These are phyloP conservation scores for Puya raimondii DNA, from an alignment of 176 grass and related monocot genomes.

Conservation along the genomic window DNA sequence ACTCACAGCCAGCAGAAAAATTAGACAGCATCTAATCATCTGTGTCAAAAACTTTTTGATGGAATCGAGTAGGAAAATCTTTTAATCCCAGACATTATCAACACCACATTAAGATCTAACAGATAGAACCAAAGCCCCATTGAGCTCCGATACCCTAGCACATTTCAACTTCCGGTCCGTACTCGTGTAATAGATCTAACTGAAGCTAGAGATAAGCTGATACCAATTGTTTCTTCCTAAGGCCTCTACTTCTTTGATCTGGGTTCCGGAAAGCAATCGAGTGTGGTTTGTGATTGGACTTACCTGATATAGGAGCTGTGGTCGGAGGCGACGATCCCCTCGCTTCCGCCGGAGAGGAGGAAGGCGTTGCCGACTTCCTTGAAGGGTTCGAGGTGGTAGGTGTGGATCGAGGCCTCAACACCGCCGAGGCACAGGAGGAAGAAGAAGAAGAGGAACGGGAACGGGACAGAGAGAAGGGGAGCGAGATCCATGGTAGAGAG, in stretches of 20 bases:
- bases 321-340: constrained; percentile 64
- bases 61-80: no score
- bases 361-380: constrained; percentile 95
- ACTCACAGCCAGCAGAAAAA: no score
- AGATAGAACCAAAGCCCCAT: no score
- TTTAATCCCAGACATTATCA: no score
- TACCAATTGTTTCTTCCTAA: no score
- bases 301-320: constrained; percentile 38
- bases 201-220: no score
- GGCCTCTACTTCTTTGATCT: not conserved
- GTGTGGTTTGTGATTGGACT: not conserved
- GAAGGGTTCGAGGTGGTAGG: constrained; percentile 78
- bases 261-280: not conserved
- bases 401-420: constrained; percentile 80
- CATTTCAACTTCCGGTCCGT: no score
- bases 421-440: constrained; percentile 15
- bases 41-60: no score
- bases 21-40: no score
- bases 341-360: constrained; percentile 96
- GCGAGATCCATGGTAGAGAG: constrained; percentile 57
- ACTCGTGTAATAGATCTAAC: no score
- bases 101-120: no score
- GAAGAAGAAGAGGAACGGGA: constrained; percentile 12
- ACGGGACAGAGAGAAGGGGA: constrained; percentile 3
- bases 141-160: no score